phyloP scores from a whole-genome alignment of 2,329 filamentous ascomycete genomes.

The Colletotrichum lindemuthianum region DNA sequence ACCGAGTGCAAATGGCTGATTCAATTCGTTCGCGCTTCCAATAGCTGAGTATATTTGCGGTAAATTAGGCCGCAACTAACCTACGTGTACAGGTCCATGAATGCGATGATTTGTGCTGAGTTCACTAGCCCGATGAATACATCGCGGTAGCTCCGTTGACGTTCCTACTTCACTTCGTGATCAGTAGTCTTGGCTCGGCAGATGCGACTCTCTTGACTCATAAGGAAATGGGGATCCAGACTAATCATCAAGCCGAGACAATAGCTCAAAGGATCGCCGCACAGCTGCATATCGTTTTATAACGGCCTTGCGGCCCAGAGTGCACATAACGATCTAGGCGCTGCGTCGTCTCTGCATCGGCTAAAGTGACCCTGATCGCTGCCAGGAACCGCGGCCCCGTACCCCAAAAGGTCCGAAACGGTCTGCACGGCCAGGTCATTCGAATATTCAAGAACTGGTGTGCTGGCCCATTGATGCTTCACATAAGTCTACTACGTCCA shows the following conservation, averaged over 20 bases:
- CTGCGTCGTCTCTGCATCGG: conserved; percentile 16
- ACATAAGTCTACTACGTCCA: too few species aligned
- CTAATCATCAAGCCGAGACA: background rate
- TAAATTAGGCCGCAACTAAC: too few species aligned
- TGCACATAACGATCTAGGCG: background rate
- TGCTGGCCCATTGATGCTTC: too few species aligned
- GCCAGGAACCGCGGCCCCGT: conserved; percentile 2
- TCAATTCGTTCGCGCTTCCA: too few species aligned
- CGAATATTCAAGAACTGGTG: background rate
- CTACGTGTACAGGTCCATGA: too few species aligned
- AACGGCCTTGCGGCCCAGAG: conserved; percentile 15
- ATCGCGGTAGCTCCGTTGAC: background rate
- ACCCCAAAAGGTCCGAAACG: conserved; percentile 1
- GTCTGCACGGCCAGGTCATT: background rate
- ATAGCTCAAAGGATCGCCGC: conserved; percentile 16
- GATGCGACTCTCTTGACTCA: conserved; percentile 17
- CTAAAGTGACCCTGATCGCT: conserved; percentile 22
- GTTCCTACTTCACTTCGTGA: too few species aligned
- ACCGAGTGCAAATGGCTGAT: too few species aligned
- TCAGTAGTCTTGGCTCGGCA: conserved; percentile 1
- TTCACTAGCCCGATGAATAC: too few species aligned
- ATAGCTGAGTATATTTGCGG: too few species aligned
- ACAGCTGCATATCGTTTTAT: conserved; percentile 16
- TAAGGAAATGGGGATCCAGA: background rate
- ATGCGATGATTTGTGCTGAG: too few species aligned